A percentile compares a stretch with the other conserved stretches of the same genome.
Evolutionary conservation across 768 basidiomycete species (phyloP).

Genomic region (Pleurotus tuoliensis): DNA sequence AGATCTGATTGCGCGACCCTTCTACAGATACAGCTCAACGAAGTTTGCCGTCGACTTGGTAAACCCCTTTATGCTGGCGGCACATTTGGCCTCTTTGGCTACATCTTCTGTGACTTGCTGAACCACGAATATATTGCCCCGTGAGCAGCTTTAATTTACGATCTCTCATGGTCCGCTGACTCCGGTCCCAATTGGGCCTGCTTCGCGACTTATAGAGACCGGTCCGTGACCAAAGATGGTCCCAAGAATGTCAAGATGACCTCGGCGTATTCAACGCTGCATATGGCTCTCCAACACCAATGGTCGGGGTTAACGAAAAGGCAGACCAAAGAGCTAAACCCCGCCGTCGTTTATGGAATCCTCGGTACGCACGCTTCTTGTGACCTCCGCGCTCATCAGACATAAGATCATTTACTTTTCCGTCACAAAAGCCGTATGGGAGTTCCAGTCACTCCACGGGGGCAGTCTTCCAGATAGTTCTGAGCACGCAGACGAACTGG

Average conservation of each 20-base stretch:
- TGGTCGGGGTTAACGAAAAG: constrained; percentile 71
- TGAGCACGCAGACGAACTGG: constrained; percentile 50
- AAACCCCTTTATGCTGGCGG: constrained; percentile 92
- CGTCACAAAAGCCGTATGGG: constrained; percentile 65
- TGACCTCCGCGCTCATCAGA: constrained; percentile 1
- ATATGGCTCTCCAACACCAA: constrained; percentile 57
- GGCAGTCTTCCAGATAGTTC: constrained; percentile 53
- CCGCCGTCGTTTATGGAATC: constrained; percentile 64
- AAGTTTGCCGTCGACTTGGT: constrained; percentile 64
- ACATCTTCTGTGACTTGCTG: constrained; percentile 91
- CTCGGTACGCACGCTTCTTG: constrained; percentile 45
- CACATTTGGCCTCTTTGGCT: constrained; percentile 86
- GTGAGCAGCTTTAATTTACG: constrained; percentile 44
- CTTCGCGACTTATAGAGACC: constrained; percentile 42
- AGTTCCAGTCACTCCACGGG: constrained; percentile 62
- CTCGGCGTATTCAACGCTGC: constrained; percentile 62
- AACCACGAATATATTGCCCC: constrained; percentile 81
- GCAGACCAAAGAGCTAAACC: constrained; percentile 83
- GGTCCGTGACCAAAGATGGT: constrained; percentile 53
- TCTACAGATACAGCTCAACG: constrained; percentile 70
- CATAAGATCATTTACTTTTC: constrained; percentile 5
- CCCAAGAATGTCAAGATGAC: constrained; percentile 58
- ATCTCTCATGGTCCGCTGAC: constrained; percentile 10
- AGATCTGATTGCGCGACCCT: background rate
- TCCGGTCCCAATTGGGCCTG: constrained; percentile 10